Percentiles rank a stretch among this genome's conserved stretches.
Evolutionary conservation across 352 stramenopile genomes (phyloP).

Genomic region (Globisporangium camurandrum): DNA sequence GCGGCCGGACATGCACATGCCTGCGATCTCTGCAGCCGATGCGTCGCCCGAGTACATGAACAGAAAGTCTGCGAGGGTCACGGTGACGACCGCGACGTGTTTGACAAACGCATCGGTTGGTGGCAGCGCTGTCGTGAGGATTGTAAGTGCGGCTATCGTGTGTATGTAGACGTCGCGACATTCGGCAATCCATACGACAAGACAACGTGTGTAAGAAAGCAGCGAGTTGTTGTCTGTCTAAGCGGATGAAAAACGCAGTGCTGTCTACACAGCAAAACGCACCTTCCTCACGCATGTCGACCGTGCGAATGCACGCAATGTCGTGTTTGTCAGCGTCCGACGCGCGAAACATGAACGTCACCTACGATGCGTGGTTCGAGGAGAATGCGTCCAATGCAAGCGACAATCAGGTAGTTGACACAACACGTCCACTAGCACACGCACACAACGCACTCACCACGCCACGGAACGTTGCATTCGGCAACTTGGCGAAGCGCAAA

Average conservation of each 20-base stretch:
- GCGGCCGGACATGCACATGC: conserved; percentile 82
- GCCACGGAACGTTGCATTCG: conserved; percentile 39
- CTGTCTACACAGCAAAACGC: conserved; percentile 25
- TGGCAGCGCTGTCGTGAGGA: conserved; percentile 41
- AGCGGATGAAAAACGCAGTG: background rate
- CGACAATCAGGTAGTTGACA: no score
- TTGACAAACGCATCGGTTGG: conserved; percentile 42
- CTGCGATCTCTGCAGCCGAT: conserved; percentile 65
- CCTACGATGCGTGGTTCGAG: conserved; percentile 18
- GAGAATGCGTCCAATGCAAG: background rate
- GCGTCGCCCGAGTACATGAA: conserved; percentile 85
- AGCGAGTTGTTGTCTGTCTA: background rate
- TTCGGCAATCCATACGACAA: no score
- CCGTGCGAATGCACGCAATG: conserved; percentile 62
- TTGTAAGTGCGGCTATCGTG: background rate
- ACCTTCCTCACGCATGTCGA: conserved; percentile 72
- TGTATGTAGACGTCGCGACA: background rate
- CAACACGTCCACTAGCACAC: background rate
- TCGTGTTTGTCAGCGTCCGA: conserved; percentile 28
- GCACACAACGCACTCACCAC: conserved; percentile 26
- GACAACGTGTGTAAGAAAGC: no score
- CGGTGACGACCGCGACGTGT: conserved; percentile 61
- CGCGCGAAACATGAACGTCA: conserved; percentile 75
- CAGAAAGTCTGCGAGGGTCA: conserved; percentile 75
- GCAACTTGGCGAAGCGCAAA: conserved; percentile 49